Evolutionary conservation across 306 rosid species (phyloP).

Genomic region (Prunus dulcis): DNA sequence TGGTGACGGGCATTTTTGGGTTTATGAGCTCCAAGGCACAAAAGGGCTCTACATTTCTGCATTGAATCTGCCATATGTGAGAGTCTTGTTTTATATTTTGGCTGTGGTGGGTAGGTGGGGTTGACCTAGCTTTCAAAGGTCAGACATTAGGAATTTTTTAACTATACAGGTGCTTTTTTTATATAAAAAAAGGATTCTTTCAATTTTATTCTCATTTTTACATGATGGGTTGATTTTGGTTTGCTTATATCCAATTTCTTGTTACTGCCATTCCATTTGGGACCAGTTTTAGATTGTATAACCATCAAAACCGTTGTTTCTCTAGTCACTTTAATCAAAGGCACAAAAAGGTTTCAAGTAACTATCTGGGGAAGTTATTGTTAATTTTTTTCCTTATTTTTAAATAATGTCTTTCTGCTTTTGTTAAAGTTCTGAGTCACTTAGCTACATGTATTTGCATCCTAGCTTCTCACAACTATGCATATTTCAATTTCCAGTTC

Average conservation of each 20-base stretch:
- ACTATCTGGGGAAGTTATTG: not conserved
- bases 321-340: constrained; percentile 3
- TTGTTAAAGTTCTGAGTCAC: constrained; percentile 14
- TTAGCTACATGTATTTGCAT: constrained; percentile 8
- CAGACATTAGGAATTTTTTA: constrained; percentile 29
- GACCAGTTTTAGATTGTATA: constrained; percentile 22
- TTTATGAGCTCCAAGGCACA: constrained; percentile 36
- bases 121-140: constrained; percentile 51
- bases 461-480: constrained; percentile 9
- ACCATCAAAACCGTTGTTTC: not conserved
- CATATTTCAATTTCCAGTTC: not conserved
- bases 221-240: constrained; percentile 18
- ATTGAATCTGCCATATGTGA: not conserved
- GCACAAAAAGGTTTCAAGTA: not conserved
- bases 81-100: constrained; percentile 23
- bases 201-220: constrained; percentile 15
- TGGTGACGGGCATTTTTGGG: constrained; percentile 37
- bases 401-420: not conserved
- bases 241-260: constrained; percentile 4
- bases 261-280: constrained; percentile 11
- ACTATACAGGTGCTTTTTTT: no score
- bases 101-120: constrained; percentile 67
- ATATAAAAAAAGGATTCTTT: not conserved
- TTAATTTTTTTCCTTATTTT: not conserved
- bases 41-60: constrained; percentile 18